These are phyloP conservation scores for Cryptococcus sp. DNA, from an alignment of 1,284 basidiomycete species.

Conservation along the genomic window DNA sequence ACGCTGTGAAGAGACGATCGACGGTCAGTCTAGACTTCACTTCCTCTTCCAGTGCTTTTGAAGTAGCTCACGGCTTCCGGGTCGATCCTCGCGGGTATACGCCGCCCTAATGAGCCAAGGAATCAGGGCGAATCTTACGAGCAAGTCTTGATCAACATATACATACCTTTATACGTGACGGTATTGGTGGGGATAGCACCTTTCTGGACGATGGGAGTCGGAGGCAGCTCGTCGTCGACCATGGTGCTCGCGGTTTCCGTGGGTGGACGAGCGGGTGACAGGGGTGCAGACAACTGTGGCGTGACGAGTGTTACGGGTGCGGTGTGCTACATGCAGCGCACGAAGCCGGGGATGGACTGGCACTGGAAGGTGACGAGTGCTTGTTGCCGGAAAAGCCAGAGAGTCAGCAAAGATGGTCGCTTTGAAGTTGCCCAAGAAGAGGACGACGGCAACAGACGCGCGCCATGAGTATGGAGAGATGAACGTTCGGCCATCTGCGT, in stretches of 20 bases:
- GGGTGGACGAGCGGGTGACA: not conserved
- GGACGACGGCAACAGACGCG: too few species aligned
- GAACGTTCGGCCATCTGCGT: too few species aligned
- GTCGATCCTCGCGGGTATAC: constrained; percentile 46
- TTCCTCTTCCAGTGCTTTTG: not conserved
- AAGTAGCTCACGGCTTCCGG: constrained; percentile 41
- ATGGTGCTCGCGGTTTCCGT: not conserved
- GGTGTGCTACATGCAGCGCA: too few species aligned
- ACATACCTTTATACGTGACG: constrained; percentile 41
- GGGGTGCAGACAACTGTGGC: not conserved
- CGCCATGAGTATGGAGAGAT: too few species aligned
- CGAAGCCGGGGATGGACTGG: too few species aligned
- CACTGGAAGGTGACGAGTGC: too few species aligned
- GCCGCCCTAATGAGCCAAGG: constrained; percentile 25
- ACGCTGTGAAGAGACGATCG: constrained; percentile 24
- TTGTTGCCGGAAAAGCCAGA: too few species aligned
- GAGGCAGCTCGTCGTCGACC: too few species aligned
- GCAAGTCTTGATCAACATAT: not conserved
- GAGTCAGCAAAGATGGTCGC: too few species aligned
- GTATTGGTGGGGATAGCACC: constrained; percentile 46
- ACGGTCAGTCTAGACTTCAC: not conserved
- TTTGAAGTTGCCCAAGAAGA: too few species aligned
- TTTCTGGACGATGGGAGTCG: constrained; percentile 11
- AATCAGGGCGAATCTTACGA: not conserved
- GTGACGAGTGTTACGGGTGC: too few species aligned